phyloP scores from a whole-genome alignment of 345 rosid species.

The Conringia planisiliqua region DNA sequence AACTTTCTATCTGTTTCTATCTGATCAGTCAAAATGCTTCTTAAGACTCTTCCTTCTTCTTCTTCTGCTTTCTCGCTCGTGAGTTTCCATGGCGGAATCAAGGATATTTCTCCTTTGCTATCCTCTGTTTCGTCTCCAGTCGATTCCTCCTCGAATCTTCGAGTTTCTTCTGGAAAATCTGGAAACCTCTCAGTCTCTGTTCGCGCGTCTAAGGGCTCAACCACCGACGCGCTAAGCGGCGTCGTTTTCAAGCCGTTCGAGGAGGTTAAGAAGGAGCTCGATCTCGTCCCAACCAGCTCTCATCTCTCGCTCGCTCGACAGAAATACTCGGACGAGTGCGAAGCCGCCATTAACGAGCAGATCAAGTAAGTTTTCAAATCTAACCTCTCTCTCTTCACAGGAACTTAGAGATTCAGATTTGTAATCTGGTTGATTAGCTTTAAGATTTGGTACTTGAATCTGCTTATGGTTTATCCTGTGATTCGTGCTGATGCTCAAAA shows the following conservation, averaged over 20 bases:
- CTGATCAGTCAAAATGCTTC: constrained; percentile 36
- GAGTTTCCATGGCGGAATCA: constrained; percentile 34
- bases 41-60: constrained; percentile 40
- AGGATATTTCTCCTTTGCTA: constrained; percentile 22
- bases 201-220: constrained; percentile 26
- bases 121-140: constrained; percentile 29
- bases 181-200: constrained; percentile 24
- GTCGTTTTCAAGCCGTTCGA: constrained; percentile 85
- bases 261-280: constrained; percentile 92
- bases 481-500: background rate
- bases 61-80: constrained; percentile 40
- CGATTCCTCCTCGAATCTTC: constrained; percentile 26
- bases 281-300: constrained; percentile 69
- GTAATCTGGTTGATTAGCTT: constrained; percentile 3
- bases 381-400: background rate
- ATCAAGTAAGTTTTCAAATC: constrained; percentile 55
- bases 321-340: constrained; percentile 60
- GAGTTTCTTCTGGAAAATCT: constrained; percentile 27
- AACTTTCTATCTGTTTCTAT: background rate
- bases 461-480: background rate
- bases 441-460: constrained; percentile 4
- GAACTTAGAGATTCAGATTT: background rate
- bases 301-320: constrained; percentile 81
- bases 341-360: constrained; percentile 84
- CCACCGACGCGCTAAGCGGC: constrained; percentile 35